These are phyloP conservation scores for Harringtonia aguacate DNA, from an alignment of 2,329 filamentous ascomycete genomes.

Conservation along the genomic window DNA sequence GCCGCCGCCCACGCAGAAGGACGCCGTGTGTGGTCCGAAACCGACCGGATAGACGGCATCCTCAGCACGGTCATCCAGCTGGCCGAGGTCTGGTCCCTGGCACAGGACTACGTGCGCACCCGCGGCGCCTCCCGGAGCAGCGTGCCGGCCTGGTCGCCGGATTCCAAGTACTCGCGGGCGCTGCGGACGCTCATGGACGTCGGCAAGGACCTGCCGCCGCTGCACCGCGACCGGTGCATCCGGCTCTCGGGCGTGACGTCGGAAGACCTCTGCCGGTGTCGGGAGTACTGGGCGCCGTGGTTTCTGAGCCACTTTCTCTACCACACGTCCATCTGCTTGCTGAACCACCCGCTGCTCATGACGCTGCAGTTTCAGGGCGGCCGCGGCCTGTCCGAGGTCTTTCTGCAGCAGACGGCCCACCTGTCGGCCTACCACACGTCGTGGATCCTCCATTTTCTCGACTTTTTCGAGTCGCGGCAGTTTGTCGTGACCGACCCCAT, in stretches of 20 bases:
- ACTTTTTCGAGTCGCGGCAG: not conserved
- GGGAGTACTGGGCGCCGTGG: slow-evolving; percentile 5
- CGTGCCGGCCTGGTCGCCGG: not conserved
- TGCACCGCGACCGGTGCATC: slow-evolving; percentile 4
- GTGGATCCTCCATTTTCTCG: slow-evolving; percentile 6
- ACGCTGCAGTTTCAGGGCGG: slow-evolving; percentile 6
- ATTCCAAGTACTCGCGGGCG: slow-evolving; percentile 1
- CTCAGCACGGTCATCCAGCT: slow-evolving; percentile 5
- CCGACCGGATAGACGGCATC: slow-evolving; percentile 1
- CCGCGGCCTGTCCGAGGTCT: slow-evolving; percentile 3
- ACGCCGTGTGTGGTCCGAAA: not conserved
- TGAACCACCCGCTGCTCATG: slow-evolving; percentile 6
- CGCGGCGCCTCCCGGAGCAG: not conserved
- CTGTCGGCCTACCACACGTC: slow-evolving; percentile 3
- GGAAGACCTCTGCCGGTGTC: not conserved
- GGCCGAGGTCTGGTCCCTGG: slow-evolving; percentile 3
- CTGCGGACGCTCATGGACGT: slow-evolving; percentile 3
- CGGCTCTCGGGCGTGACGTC: slow-evolving; percentile 2
- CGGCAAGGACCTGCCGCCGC: slow-evolving; percentile 2
- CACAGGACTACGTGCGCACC: slow-evolving; percentile 2
- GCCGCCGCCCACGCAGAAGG: too few relatives aligned
- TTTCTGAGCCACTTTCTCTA: slow-evolving; percentile 3
- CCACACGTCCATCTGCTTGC: slow-evolving; percentile 4
- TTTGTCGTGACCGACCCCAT: slow-evolving; percentile 1
- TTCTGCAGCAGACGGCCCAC: slow-evolving; percentile 5